Conservation (phyloP, 1,284 basidiomycete genomes). For the Cystobasidium pallidum region DNA sequence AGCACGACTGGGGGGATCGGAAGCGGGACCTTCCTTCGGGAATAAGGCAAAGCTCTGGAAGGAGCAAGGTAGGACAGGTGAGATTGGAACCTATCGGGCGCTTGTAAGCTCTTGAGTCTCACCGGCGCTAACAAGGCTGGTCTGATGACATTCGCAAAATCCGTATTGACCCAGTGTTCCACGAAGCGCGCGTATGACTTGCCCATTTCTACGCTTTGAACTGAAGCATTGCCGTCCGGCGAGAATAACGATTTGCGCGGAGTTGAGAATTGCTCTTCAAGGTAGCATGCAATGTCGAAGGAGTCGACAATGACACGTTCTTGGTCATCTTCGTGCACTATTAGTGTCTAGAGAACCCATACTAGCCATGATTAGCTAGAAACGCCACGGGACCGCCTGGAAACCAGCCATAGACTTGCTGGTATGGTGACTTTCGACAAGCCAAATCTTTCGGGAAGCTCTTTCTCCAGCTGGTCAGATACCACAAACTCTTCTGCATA, state of each 20-base stretch:
- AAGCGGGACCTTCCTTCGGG: constrained; percentile 35
- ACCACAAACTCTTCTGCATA: constrained; percentile 41
- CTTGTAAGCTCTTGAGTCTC: not conserved
- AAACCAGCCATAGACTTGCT: constrained; percentile 24
- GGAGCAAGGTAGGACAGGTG: not conserved
- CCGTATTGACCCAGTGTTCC: constrained; percentile 48
- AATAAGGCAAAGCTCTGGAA: constrained; percentile 46
- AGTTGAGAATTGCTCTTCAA: constrained; percentile 43
- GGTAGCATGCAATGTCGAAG: constrained; percentile 47
- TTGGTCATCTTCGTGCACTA: constrained; percentile 22
- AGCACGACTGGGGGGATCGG: constrained; percentile 36
- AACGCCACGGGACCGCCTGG: not conserved
- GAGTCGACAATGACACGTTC: constrained; percentile 46
- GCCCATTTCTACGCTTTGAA: constrained; percentile 30
- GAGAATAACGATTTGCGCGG: constrained; percentile 42
- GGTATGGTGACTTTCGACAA: constrained; percentile 47
- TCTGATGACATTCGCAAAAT: constrained; percentile 44
- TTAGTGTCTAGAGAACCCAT: constrained; percentile 27
- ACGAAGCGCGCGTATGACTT: constrained; percentile 45
- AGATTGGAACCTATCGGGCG: not conserved
- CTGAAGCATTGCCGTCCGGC: constrained; percentile 9
- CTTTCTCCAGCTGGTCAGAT: constrained; percentile 43
- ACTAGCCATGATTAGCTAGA: not conserved
- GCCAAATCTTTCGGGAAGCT: constrained; percentile 43
- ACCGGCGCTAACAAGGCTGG: constrained; percentile 46